Evolutionary conservation across 2,329 filamentous ascomycete species (phyloP).

Genomic region (Periconia sp.): DNA sequence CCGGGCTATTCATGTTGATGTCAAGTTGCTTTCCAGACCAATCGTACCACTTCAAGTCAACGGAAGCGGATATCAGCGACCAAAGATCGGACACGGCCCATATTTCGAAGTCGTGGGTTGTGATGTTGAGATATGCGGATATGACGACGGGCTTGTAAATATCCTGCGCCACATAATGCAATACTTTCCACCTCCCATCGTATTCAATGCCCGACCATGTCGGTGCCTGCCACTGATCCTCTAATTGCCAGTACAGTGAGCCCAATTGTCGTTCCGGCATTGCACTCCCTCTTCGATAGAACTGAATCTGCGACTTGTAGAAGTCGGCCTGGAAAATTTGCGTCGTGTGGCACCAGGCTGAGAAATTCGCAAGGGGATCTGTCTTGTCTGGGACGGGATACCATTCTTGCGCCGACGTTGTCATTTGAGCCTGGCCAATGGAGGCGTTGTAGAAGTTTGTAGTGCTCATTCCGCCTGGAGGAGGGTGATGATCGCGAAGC

Average conservation of each 20-base stretch:
- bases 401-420: conserved; percentile 60
- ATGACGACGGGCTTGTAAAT: conserved; percentile 65
- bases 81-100: conserved; percentile 66
- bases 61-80: conserved; percentile 54
- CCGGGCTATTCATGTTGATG: conserved; percentile 38
- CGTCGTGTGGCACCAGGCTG: conserved; percentile 66
- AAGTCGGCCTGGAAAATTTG: conserved; percentile 70
- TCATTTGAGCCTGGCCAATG: conserved; percentile 64
- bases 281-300: conserved; percentile 66
- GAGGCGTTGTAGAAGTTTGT: conserved; percentile 52
- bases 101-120: conserved; percentile 58
- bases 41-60: conserved; percentile 59
- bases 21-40: conserved; percentile 55
- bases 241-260: conserved; percentile 68
- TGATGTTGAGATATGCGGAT: conserved; percentile 61
- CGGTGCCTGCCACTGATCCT: conserved; percentile 69
- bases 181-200: conserved; percentile 66
- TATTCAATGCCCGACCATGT: conserved; percentile 70
- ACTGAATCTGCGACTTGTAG: conserved; percentile 66
- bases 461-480: conserved; percentile 56
- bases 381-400: conserved; percentile 63
- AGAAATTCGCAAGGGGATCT: conserved; percentile 63
- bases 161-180: conserved; percentile 65
- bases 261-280: conserved; percentile 64
- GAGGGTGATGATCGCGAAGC: conserved; percentile 66